phyloP scores from a whole-genome alignment of 805 yeast genomes.

The Teunomyces lycoperdinae region DNA sequence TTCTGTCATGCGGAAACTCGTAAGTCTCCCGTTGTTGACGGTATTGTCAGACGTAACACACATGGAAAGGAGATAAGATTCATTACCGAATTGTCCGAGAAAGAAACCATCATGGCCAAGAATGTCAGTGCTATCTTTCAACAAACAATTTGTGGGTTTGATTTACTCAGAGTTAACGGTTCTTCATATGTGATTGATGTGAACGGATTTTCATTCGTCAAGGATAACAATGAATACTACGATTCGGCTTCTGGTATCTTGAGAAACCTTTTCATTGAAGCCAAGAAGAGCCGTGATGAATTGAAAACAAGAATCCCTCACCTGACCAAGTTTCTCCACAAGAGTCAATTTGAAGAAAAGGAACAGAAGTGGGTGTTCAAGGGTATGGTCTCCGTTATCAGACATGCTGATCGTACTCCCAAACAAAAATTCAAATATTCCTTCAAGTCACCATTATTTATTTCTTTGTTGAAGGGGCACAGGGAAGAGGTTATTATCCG shows the following conservation, averaged over 20 bases:
- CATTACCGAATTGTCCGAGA: slow-evolving; percentile 71
- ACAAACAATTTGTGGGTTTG: slow-evolving; percentile 97
- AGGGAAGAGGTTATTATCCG: slow-evolving; percentile 94
- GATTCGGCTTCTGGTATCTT: slow-evolving; percentile 78
- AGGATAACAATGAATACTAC: slow-evolving; percentile 84
- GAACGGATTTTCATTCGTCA: slow-evolving; percentile 96
- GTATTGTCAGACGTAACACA: slow-evolving; percentile 93
- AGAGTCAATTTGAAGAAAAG: slow-evolving; percentile 50
- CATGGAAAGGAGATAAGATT: slow-evolving; percentile 96
- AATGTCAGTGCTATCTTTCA: slow-evolving; percentile 73
- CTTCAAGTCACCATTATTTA: slow-evolving; percentile 81
- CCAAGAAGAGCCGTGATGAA: slow-evolving; percentile 40
- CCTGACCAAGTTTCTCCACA: slow-evolving; percentile 30
- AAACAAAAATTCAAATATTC: slow-evolving; percentile 97
- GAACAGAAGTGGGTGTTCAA: slow-evolving; percentile 95
- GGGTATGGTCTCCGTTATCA: slow-evolving; percentile 84
- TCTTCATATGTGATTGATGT: slow-evolving; percentile 93
- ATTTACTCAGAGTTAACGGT: slow-evolving; percentile 84
- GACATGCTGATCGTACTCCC: slow-evolving; percentile 99
- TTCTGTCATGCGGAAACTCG: slow-evolving; percentile 98
- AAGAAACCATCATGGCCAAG: slow-evolving; percentile 78
- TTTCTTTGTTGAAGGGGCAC: slow-evolving; percentile 86
- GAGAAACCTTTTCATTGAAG: slow-evolving; percentile 66
- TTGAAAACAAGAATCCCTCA: slow-evolving; percentile 37
- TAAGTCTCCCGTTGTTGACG: slow-evolving; percentile 99